Percentiles rank a stretch among this genome's conserved stretches.
Evolutionary conservation across 106 monocot species (phyloP).

Genomic region (Posidonia australis): DNA sequence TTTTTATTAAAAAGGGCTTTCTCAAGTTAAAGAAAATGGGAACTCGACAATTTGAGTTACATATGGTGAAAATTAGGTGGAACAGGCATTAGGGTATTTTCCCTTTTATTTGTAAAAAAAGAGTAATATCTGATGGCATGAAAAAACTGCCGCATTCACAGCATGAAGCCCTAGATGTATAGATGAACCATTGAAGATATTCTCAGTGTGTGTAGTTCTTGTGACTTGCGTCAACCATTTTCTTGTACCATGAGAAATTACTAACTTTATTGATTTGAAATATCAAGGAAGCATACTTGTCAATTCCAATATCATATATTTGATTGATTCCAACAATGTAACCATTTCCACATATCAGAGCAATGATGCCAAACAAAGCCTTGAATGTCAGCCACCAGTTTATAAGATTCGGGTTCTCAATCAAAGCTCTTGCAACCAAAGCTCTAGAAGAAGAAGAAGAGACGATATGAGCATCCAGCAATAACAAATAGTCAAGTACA

Average conservation of each 20-base stretch:
- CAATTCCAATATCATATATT: slow-evolving; percentile 95
- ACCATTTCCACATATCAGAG: slow-evolving; percentile 91
- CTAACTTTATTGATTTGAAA: background rate
- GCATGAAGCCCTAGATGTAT: no score
- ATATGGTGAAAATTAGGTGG: background rate
- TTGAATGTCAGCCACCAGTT: slow-evolving; percentile 85
- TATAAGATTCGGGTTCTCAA: slow-evolving; percentile 76
- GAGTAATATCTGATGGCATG: background rate
- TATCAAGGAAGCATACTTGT: slow-evolving; percentile 54
- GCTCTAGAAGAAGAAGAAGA: slow-evolving; percentile 39
- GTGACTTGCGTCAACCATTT: no score
- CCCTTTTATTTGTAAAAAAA: background rate
- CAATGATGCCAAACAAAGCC: slow-evolving; percentile 72
- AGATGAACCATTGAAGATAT: no score
- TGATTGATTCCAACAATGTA: slow-evolving; percentile 98
- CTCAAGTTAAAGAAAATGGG: no score
- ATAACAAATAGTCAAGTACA: background rate
- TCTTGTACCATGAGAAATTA: no score
- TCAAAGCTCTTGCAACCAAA: slow-evolving; percentile 80
- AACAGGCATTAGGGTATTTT: background rate
- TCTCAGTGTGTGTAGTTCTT: no score
- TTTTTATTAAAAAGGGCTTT: no score
- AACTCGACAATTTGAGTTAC: no score
- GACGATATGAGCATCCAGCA: background rate
- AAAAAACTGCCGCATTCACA: no score